Percentiles rank a stretch among this genome's conserved stretches.
phyloP scores from a whole-genome alignment of 2,329 filamentous ascomycete species.

The Ceratocystiopsis sp. region DNA sequence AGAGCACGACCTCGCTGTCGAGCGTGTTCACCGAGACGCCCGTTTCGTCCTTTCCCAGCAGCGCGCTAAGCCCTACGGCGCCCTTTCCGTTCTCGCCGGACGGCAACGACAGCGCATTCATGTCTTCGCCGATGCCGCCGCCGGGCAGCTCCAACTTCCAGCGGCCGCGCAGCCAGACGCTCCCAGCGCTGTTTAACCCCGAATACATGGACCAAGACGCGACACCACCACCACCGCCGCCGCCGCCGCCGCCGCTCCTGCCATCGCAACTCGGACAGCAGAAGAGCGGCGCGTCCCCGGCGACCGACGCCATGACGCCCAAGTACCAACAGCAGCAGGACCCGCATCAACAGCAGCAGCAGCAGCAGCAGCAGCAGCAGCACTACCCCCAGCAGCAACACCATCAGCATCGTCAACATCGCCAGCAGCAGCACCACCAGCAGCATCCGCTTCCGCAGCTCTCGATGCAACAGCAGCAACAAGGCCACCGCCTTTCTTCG shows the following conservation, averaged over 20 bases:
- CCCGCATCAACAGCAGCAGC: slow-evolving; percentile 23
- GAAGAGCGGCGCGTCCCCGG: slow-evolving; percentile 19
- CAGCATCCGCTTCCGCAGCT: too few relatives aligned
- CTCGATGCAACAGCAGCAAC: not conserved
- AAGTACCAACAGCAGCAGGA: slow-evolving; percentile 40
- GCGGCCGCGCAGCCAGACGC: slow-evolving; percentile 73
- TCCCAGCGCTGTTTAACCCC: slow-evolving; percentile 49
- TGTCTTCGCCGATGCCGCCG: slow-evolving; percentile 20
- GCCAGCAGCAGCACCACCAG: too few relatives aligned
- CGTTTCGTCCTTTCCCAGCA: slow-evolving; percentile 51
- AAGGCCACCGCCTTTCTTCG: slow-evolving; percentile 22
- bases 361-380: slow-evolving; percentile 9
- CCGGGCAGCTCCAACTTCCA: slow-evolving; percentile 37
- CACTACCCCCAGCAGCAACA: not conserved
- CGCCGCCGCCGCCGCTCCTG: too few relatives aligned
- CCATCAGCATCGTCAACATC: too few relatives aligned
- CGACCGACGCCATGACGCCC: slow-evolving; percentile 21
- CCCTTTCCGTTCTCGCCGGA: slow-evolving; percentile 65
- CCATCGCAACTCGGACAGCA: slow-evolving; percentile 9
- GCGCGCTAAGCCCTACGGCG: slow-evolving; percentile 55
- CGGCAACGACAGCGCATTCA: slow-evolving; percentile 49
- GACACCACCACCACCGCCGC: too few relatives aligned
- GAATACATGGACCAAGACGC: slow-evolving; percentile 32
- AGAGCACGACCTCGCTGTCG: slow-evolving; percentile 48
- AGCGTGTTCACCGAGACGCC: slow-evolving; percentile 49